Evolutionary conservation across 768 basidiomycete genomes (phyloP).

Genomic region (Boletales sp.): DNA sequence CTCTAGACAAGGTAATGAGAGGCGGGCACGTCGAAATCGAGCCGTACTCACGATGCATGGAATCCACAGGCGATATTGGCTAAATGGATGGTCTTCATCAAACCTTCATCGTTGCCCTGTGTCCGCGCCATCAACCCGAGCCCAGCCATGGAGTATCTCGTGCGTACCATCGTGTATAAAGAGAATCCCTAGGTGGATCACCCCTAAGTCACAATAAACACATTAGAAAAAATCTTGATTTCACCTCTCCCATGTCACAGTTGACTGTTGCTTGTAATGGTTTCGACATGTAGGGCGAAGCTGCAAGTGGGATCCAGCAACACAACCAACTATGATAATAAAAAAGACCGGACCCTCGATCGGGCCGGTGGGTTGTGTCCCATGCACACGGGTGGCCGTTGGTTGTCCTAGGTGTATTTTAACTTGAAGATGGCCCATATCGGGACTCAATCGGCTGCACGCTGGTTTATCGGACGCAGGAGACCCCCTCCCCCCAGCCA

Average conservation of each 20-base stretch:
- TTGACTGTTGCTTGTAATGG: conserved; percentile 43
- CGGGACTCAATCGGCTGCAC: background rate
- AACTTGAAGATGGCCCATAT: no score
- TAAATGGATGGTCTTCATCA: conserved; percentile 56
- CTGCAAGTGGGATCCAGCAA: background rate
- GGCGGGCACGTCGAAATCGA: background rate
- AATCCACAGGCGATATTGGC: conserved; percentile 69
- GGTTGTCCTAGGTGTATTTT: no score
- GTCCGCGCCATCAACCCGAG: background rate
- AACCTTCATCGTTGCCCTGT: conserved; percentile 49
- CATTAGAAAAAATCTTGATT: background rate
- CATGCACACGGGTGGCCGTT: background rate
- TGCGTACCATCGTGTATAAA: conserved; percentile 42
- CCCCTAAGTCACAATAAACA: conserved; percentile 2
- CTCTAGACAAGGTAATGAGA: conserved; percentile 31
- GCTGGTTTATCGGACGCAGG: background rate
- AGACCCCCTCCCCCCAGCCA: background rate
- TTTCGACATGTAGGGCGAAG: conserved; percentile 13
- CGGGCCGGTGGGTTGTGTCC: background rate
- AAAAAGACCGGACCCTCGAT: background rate
- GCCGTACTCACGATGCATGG: conserved; percentile 50
- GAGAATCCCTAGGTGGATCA: conserved; percentile 43
- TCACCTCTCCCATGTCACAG: conserved; percentile 56
- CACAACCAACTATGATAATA: background rate
- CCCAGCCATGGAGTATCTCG: background rate